Conservation (phyloP, 1,284 basidiomycete genomes). For the Pascua guehoae region DNA sequence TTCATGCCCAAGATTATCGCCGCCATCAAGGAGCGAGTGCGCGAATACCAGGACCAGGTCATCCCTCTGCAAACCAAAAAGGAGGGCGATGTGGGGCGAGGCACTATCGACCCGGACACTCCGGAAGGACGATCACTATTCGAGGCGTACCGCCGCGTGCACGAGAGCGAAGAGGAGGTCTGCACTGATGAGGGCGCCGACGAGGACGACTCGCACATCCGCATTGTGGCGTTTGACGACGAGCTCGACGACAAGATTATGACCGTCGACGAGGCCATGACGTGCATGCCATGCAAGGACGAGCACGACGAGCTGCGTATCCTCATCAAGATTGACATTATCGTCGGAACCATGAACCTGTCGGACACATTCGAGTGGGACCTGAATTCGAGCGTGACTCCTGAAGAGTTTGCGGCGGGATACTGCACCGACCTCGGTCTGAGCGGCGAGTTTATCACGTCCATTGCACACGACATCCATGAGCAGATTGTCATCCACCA, state of each 20-base stretch:
- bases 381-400: conserved; percentile 70
- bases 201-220: conserved; percentile 22
- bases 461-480: conserved; percentile 90
- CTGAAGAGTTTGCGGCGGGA: conserved; percentile 87
- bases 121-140: conserved; percentile 22
- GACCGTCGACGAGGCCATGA: conserved; percentile 46
- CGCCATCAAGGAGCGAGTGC: conserved; percentile 83
- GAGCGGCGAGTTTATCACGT: conserved; percentile 90
- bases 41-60: conserved; percentile 52
- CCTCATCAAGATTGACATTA: conserved; percentile 91
- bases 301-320: conserved; percentile 77
- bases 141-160: conserved; percentile 28
- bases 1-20: conserved; percentile 75
- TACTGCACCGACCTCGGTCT: conserved; percentile 87
- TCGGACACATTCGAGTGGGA: conserved; percentile 99
- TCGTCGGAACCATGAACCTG: conserved; percentile 86
- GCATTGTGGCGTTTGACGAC: conserved; percentile 26
- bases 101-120: conserved; percentile 31
- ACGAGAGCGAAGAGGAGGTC: conserved; percentile 31
- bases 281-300: conserved; percentile 18
- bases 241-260: conserved; percentile 35
- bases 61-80: conserved; percentile 22
- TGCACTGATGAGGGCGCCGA: conserved; percentile 30
- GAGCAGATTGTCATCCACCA: conserved; percentile 91
- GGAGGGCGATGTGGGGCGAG: conserved; percentile 10